Percentiles rank a stretch among this genome's conserved stretches.
Evolutionary conservation across 768 basidiomycete genomes (phyloP).

Genomic region (Hericium erinaceus): DNA sequence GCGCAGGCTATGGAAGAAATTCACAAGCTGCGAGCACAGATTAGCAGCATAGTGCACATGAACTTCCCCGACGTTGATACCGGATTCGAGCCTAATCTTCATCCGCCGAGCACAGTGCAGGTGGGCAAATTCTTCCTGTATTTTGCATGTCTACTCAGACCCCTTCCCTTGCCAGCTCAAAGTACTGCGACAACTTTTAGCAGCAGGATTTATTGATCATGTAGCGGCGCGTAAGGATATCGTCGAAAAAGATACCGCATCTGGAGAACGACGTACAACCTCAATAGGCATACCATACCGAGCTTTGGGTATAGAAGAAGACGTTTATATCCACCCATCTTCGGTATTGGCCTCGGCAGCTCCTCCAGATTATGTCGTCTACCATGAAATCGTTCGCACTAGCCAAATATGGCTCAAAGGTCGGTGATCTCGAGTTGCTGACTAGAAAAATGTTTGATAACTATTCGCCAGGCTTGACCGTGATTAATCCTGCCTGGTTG

Average conservation of each 20-base stretch:
- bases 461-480: constrained; percentile 53
- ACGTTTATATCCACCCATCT: constrained; percentile 88
- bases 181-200: constrained; percentile 76
- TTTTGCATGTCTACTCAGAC: background rate
- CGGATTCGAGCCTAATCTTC: constrained; percentile 53
- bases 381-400: constrained; percentile 72
- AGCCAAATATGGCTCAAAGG: constrained; percentile 75
- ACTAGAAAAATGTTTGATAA: background rate
- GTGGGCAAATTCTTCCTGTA: constrained; percentile 27
- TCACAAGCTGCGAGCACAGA: constrained; percentile 86
- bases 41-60: constrained; percentile 73
- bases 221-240: constrained; percentile 88
- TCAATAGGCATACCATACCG: constrained; percentile 77
- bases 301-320: constrained; percentile 70
- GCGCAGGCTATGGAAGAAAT: constrained; percentile 95
- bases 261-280: constrained; percentile 63
- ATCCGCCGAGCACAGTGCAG: constrained; percentile 73
- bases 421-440: constrained; percentile 20
- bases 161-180: constrained; percentile 55
- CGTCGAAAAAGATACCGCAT: constrained; percentile 44
- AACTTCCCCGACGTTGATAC: constrained; percentile 61
- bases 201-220: constrained; percentile 91
- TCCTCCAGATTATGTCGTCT: constrained; percentile 85
- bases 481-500: constrained; percentile 85
- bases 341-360: constrained; percentile 59